Evolutionary conservation across 805 yeast species (phyloP), one percentile per base, ranked within the genome.

Genomic region (Suhomyces canberraensis): DNA sequence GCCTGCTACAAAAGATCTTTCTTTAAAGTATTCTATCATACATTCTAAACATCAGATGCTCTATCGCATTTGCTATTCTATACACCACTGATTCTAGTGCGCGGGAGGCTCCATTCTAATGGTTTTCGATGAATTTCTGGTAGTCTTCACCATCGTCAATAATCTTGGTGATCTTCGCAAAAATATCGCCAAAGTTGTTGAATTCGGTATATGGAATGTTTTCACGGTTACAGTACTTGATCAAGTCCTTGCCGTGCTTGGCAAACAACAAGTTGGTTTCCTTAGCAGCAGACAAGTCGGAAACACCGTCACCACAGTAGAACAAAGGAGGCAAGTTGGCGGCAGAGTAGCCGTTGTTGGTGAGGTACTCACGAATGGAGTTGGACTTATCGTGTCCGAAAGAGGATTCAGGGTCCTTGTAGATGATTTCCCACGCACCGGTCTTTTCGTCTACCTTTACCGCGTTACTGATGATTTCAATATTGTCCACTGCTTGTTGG

Each of bases 241-340:
- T 83, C 50, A 93, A 74, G 57, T 93, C 98, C 52, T 84, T 79
- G 33, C 97, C 98, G 46, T 79, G 78, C 66, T 89, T 91, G 31
- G 98, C 98, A 62, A 91, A 93, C 47, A 93, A 67, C 48, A 91
- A 70, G 60, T 93, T 91, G 27, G 98, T 89, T 61, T 93, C 96
- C 55, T 84, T 82, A 16, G 98, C 97, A 16, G 98, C 98, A 40
- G 88, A 78, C 49, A 93, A 70, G 61, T 93, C 99, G 31, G 95
- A 82, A 21, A 93, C 96, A 46, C 99, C 99, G 60, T 93, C 99
- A 41, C 99, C 99, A 54, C 95, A 86, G 69, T 93, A 93, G 59
- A 91, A 87, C 50, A 88, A 73, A 26, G 70, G 67, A 11, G 95
- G 95, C 33, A 41, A 36, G n/a, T n/a, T n/a, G 29, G 52, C 58